These are phyloP conservation scores for Xylariaceae sp. DNA, from an alignment of 2,329 filamentous ascomycete species.

Conservation along the genomic window DNA sequence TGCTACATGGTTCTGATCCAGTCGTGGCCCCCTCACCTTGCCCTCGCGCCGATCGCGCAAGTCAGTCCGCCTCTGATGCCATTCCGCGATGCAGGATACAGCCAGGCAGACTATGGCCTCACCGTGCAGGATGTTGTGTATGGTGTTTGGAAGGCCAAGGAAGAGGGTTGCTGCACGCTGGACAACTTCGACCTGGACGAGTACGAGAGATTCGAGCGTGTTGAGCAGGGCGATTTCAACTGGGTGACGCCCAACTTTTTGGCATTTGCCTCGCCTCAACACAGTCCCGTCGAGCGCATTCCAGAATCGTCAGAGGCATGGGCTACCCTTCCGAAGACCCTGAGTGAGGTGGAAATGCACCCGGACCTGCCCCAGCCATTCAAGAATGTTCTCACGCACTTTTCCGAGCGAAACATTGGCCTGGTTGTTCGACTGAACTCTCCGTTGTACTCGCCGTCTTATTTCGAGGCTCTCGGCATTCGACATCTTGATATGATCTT, in stretches of 20 bases:
- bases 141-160: conserved; percentile 97
- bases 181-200: conserved; percentile 95
- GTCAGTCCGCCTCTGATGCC: conserved; percentile 97
- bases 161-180: conserved; percentile 83
- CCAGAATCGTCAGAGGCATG: conserved; percentile 68
- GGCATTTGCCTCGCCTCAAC: conserved; percentile 92
- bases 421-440: conserved; percentile 94
- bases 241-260: conserved; percentile 95
- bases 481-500: conserved; percentile 99
- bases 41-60: conserved; percentile 90
- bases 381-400: conserved; percentile 92
- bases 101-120: conserved; percentile 92
- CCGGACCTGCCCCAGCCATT: conserved; percentile 76
- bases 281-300: conserved; percentile 68
- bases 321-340: conserved; percentile 65
- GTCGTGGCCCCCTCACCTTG: conserved; percentile 93
- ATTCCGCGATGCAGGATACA: conserved; percentile 96
- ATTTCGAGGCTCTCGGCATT: conserved; percentile 92
- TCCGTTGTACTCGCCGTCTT: conserved; percentile 91
- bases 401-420: conserved; percentile 80
- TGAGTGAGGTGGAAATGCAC: conserved; percentile 65
- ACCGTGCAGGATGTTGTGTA: conserved; percentile 97
- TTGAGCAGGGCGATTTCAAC: conserved; percentile 99
- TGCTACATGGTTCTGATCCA: conserved; percentile 99
- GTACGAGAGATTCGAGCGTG: conserved; percentile 92